phyloP scores from a whole-genome alignment of 805 yeast genomes.

The Wickerhamomyces queroliae region DNA sequence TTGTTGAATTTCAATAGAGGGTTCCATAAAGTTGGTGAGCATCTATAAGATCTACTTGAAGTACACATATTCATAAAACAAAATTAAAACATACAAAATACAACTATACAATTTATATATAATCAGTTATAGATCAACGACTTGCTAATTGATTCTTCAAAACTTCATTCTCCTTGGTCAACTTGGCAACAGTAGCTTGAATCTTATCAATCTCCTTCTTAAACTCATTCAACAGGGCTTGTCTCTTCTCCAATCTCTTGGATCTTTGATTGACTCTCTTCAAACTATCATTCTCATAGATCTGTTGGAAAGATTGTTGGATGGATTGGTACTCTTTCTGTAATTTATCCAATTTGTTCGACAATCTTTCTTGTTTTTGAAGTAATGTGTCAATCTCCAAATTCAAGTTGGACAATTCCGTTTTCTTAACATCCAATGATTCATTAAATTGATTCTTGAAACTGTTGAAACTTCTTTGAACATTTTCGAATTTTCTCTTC shows the following conservation, averaged over 20 bases:
- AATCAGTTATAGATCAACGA: not conserved
- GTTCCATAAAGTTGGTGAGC: slow-evolving; percentile 46
- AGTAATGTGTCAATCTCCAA: slow-evolving; percentile 24
- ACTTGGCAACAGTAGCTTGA: slow-evolving; percentile 10
- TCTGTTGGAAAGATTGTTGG: slow-evolving; percentile 10
- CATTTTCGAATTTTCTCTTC: slow-evolving; percentile 32
- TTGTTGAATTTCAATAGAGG: slow-evolving; percentile 56
- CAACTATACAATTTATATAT: not conserved
- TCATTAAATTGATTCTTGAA: slow-evolving; percentile 24
- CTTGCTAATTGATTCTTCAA: slow-evolving; percentile 1
- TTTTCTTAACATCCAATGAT: slow-evolving; percentile 18
- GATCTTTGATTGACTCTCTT: slow-evolving; percentile 13
- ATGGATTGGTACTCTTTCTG: slow-evolving; percentile 11
- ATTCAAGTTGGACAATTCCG: slow-evolving; percentile 19
- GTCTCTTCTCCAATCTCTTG: slow-evolving; percentile 17
- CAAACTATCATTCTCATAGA: slow-evolving; percentile 10
- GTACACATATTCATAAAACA: not conserved
- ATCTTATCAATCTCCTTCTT: slow-evolving; percentile 19
- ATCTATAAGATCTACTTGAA: not conserved
- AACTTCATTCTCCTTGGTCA: slow-evolving; percentile 15
- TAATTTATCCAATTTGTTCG: slow-evolving; percentile 25
- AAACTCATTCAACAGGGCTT: slow-evolving; percentile 17
- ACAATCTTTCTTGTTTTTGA: slow-evolving; percentile 28
- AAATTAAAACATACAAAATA: not conserved
- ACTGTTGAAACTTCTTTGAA: slow-evolving; percentile 25